These are phyloP conservation scores for Elaeagnus macrophylla DNA, from an alignment of 306 rosid species.

Conservation along the genomic window DNA sequence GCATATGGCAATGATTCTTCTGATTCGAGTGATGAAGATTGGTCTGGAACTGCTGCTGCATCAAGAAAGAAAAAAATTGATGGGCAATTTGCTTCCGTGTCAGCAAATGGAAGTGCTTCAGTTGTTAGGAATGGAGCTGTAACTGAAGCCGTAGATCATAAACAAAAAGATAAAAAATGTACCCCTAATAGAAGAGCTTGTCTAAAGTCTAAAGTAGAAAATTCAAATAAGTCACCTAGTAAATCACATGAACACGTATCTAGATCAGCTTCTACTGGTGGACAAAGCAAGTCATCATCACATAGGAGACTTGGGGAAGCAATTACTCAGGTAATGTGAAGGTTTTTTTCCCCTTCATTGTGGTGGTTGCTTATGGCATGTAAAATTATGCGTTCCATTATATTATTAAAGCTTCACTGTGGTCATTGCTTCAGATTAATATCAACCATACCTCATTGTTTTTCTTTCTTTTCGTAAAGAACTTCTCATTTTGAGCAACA, in stretches of 20 bases:
- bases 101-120: conserved; percentile 27
- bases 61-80: not conserved
- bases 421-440: too few relatives aligned
- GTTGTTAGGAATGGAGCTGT: conserved; percentile 30
- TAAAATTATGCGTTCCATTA: too few relatives aligned
- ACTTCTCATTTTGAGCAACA: not conserved
- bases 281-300: conserved; percentile 34
- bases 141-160: conserved; percentile 19
- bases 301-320: conserved; percentile 59
- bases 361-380: too few relatives aligned
- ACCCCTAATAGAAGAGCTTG: conserved; percentile 32
- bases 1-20: conserved; percentile 40
- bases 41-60: conserved; percentile 29
- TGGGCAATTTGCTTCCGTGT: conserved; percentile 17
- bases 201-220: conserved; percentile 31
- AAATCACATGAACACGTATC: conserved; percentile 32
- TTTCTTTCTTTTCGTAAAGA: too few relatives aligned
- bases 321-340: conserved; percentile 55
- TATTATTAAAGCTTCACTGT: too few relatives aligned
- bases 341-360: too few relatives aligned
- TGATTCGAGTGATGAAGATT: conserved; percentile 77
- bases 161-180: conserved; percentile 14
- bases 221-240: conserved; percentile 28
- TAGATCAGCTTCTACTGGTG: conserved; percentile 37
- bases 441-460: too few relatives aligned